A percentile compares a stretch with the other conserved stretches of the same genome.
phyloP scores from a whole-genome alignment of 208 protist species.

The Trypanosoma congolense region DNA sequence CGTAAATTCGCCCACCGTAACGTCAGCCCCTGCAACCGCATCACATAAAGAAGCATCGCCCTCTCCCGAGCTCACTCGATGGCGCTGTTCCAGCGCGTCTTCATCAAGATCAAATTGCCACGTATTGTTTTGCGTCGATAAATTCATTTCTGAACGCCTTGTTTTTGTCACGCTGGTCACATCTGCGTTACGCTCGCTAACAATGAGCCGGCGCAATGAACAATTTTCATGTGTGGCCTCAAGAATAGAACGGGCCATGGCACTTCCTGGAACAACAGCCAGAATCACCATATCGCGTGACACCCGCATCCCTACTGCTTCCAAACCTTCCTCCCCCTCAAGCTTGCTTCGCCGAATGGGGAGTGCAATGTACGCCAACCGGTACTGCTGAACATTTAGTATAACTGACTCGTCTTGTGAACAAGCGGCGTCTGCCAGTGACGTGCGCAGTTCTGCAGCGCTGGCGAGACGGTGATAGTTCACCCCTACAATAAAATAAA shows the following conservation, averaged over 20 bases:
- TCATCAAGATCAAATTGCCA: conserved; percentile 63
- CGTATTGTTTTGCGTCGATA: not conserved
- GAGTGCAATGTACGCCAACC: conserved; percentile 41
- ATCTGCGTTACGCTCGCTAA: no score
- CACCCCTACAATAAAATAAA: conserved; percentile 57
- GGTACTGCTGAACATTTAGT: conserved; percentile 55
- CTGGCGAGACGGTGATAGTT: conserved; percentile 33
- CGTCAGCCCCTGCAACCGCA: not conserved
- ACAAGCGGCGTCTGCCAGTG: conserved; percentile 14
- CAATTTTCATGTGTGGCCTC: conserved; percentile 36
- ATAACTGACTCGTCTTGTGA: conserved; percentile 39
- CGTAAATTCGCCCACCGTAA: not conserved
- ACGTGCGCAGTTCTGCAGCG: conserved; percentile 13
- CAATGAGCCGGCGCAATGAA: conserved; percentile 43
- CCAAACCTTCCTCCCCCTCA: conserved; percentile 25
- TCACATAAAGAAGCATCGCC: not conserved
- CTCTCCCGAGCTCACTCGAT: not conserved
- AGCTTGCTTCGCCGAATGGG: conserved; percentile 26
- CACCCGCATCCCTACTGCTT: conserved; percentile 53
- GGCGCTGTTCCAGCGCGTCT: conserved; percentile 18
- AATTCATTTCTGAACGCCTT: no score
- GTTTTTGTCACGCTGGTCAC: no score
- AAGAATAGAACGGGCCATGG: conserved; percentile 42
- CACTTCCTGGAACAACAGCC: conserved; percentile 28
- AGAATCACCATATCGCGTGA: conserved; percentile 50